Conservation (phyloP, 495 filamentous ascomycete genomes). For the Xylaria venustula region DNA sequence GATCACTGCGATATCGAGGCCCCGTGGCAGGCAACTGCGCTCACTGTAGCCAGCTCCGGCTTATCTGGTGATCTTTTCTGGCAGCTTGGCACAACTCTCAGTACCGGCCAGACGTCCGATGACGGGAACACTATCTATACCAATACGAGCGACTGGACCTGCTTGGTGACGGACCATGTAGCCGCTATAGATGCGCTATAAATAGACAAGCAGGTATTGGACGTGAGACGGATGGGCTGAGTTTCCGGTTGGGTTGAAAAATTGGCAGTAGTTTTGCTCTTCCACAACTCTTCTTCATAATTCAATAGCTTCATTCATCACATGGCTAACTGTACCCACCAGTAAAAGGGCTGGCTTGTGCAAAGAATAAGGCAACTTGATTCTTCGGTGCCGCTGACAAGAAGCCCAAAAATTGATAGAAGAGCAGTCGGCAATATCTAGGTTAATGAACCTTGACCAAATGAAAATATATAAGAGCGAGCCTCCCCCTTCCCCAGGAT, state of each 20-base stretch:
- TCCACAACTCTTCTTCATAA: background rate
- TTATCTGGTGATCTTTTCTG: slow-evolving; percentile 63
- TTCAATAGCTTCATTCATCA: background rate
- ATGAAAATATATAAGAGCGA: background rate
- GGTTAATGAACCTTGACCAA: background rate
- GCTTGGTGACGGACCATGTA: slow-evolving; percentile 54
- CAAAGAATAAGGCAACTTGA: too few relatives aligned
- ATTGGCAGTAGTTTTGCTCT: background rate
- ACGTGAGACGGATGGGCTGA: background rate
- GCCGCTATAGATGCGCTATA: slow-evolving; percentile 1
- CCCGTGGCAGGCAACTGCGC: slow-evolving; percentile 56
- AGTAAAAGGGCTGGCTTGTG: too few relatives aligned
- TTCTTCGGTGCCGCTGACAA: too few relatives aligned
- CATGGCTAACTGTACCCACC: background rate
- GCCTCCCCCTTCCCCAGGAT: background rate
- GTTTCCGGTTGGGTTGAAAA: background rate
- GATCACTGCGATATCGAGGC: slow-evolving; percentile 47
- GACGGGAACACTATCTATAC: slow-evolving; percentile 57
- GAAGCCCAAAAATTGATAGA: background rate
- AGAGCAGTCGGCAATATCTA: background rate
- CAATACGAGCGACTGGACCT: slow-evolving; percentile 39
- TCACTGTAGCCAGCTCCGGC: slow-evolving; percentile 39
- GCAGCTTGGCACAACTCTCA: slow-evolving; percentile 61
- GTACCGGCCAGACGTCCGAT: slow-evolving; percentile 55
- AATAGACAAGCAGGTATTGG: background rate